phyloP scores from a whole-genome alignment of 2,329 filamentous ascomycete species.

The Xylariaceae sp. region DNA sequence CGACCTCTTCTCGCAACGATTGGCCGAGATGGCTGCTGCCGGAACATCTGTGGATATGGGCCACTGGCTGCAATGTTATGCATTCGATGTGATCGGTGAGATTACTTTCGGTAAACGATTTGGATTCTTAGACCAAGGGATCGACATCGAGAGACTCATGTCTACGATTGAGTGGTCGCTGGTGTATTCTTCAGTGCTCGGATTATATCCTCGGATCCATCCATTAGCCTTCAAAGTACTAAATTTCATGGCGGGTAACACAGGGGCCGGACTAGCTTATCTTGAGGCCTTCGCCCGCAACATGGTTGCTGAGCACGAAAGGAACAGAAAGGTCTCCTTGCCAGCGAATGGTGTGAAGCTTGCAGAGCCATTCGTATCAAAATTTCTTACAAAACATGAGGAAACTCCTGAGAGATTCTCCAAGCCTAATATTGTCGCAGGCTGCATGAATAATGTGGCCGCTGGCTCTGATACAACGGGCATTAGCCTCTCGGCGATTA shows the following conservation, averaged over 20 bases:
- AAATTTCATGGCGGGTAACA: conserved; percentile 13
- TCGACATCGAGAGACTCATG: conserved; percentile 32
- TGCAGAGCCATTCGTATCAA: conserved; percentile 28
- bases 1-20: conserved; percentile 27
- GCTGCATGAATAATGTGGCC: conserved; percentile 27
- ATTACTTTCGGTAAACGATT: conserved; percentile 36
- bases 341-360: neutral
- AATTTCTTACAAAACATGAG: conserved; percentile 25
- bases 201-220: conserved; percentile 23
- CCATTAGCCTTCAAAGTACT: conserved; percentile 7
- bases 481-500: conserved; percentile 30
- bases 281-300: conserved; percentile 26
- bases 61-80: conserved; percentile 39
- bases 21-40: conserved; percentile 25
- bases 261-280: conserved; percentile 26
- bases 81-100: conserved; percentile 39
- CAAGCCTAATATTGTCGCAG: conserved; percentile 17
- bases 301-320: conserved; percentile 15
- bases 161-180: conserved; percentile 23
- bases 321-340: neutral
- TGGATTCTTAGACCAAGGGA: conserved; percentile 36
- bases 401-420: conserved; percentile 34
- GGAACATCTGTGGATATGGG: conserved; percentile 28
- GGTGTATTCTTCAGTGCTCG: conserved; percentile 25
- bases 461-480: conserved; percentile 38